Percentiles rank a stretch among this genome's conserved stretches.
These are phyloP conservation scores for Salvia hispanica DNA, from an alignment of 257 asterid genomes.

Conservation along the genomic window DNA sequence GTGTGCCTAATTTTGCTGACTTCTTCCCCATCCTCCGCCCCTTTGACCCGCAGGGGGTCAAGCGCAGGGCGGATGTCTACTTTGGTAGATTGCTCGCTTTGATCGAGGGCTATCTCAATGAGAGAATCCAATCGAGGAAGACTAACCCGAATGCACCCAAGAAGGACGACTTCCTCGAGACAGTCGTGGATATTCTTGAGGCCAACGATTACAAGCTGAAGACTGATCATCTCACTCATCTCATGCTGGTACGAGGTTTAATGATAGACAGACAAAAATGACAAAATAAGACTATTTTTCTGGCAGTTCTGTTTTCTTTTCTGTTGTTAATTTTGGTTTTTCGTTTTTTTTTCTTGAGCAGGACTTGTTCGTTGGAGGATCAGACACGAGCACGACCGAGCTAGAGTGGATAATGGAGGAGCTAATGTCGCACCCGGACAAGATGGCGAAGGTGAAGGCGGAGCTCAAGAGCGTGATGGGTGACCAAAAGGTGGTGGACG, in stretches of 20 bases:
- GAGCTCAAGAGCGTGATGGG: constrained; percentile 34
- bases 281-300: no score
- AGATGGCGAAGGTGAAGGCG: background rate
- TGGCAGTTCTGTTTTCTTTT: no score
- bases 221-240: constrained; percentile 19
- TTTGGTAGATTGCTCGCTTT: background rate
- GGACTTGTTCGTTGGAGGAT: constrained; percentile 34
- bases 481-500: constrained; percentile 4
- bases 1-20: no score
- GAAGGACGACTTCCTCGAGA: constrained; percentile 29
- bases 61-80: constrained; percentile 5
- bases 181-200: constrained; percentile 21
- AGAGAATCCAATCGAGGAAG: constrained; percentile 16
- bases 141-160: background rate
- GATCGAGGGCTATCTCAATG: background rate
- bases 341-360: background rate
- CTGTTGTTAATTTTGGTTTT: no score
- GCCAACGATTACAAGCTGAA: constrained; percentile 8
- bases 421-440: background rate
- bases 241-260: constrained; percentile 29
- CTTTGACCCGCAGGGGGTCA: constrained; percentile 44
- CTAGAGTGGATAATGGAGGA: constrained; percentile 34
- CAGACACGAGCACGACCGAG: constrained; percentile 26
- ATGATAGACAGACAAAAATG: no score
- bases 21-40: no score